phyloP scores from a whole-genome alignment of 352 stramenopile genomes.

The Phytophthora hibernalis region DNA sequence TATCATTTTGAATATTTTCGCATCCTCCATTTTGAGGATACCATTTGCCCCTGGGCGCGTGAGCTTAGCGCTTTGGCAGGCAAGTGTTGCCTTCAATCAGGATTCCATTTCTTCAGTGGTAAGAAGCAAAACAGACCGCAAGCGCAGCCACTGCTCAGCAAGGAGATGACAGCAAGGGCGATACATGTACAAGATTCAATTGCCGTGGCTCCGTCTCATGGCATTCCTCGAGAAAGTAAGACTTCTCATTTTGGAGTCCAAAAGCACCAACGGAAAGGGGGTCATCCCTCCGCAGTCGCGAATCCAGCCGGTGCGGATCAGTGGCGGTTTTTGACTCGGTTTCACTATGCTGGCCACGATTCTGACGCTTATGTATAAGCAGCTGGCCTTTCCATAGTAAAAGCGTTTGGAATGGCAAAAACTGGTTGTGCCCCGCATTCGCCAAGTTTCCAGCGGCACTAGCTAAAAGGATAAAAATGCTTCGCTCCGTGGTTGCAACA shows the following conservation, averaged over 20 bases:
- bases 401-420: constrained; percentile 27
- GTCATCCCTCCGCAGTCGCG: not conserved
- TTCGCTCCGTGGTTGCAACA: constrained; percentile 14
- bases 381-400: constrained; percentile 32
- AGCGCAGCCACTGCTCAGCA: too few relatives aligned
- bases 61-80: too few relatives aligned
- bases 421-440: constrained; percentile 27
- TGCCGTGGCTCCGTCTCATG: not conserved
- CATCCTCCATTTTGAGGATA: too few relatives aligned
- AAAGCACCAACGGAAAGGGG: not conserved
- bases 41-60: too few relatives aligned
- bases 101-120: too few relatives aligned
- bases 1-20: too few relatives aligned
- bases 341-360: constrained; percentile 21
- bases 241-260: not conserved
- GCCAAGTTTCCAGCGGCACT: constrained; percentile 17
- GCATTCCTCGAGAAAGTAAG: too few relatives aligned
- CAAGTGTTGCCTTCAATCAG: too few relatives aligned
- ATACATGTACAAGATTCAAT: not conserved
- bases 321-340: constrained; percentile 4
- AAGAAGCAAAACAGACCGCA: too few relatives aligned
- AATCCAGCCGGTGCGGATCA: constrained; percentile 20
- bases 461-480: constrained; percentile 8
- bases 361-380: constrained; percentile 24
- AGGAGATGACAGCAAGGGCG: too few relatives aligned